Conservation (phyloP, 1,139 yeast genomes). For the Hanseniaspora sp. region DNA sequence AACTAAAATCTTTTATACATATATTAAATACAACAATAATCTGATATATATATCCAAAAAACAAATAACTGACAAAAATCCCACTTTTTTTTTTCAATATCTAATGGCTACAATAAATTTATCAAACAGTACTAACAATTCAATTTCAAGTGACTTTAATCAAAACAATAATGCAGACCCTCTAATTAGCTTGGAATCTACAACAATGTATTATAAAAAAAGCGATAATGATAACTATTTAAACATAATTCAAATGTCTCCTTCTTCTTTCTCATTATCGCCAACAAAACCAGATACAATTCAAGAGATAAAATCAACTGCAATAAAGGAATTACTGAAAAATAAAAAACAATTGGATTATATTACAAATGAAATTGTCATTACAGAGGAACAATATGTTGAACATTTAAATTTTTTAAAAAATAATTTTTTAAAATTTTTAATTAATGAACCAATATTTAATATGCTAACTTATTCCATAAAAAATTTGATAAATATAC, state of each 20-base stretch:
- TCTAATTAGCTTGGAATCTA: no score
- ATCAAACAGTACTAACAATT: no score
- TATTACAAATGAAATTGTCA: background rate
- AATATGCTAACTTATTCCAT: background rate
- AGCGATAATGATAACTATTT: background rate
- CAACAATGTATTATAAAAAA: background rate
- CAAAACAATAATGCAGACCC: no score
- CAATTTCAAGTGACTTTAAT: no score
- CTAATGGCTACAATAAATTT: no score
- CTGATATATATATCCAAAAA: no score
- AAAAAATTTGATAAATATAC: background rate
- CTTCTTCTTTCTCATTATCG: background rate
- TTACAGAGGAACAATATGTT: constrained; percentile 1
- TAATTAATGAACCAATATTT: background rate
- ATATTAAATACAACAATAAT: no score
- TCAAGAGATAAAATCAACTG: background rate
- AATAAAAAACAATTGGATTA: background rate
- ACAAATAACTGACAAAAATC: no score
- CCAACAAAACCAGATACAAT: background rate
- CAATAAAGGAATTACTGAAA: background rate
- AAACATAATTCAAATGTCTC: background rate
- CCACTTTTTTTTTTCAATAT: no score
- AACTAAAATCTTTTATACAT: no score
- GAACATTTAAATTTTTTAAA: background rate
- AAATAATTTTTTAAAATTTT: background rate